Evolutionary conservation across 2,329 filamentous ascomycete species (phyloP), one percentile per base, ranked within the genome.

Genomic region (Arthroderma uncinatum): DNA sequence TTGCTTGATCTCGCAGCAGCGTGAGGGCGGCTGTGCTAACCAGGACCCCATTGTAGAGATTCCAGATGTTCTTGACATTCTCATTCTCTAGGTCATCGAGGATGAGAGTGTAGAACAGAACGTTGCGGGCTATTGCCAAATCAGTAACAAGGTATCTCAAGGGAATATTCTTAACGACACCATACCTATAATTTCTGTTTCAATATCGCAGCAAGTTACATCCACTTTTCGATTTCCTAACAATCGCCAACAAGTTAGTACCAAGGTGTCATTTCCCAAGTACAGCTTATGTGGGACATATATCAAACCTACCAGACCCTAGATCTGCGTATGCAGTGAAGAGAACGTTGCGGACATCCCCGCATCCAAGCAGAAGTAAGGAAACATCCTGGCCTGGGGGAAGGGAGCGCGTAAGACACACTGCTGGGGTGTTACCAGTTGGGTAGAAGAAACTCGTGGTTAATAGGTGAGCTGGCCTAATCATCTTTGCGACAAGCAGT

Each of bases 301-400:
- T n/a, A 16, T 33, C 21, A 16, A 39, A 8, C 33, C 39, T 53
- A 56, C 54, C 50, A 33, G 40, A 56, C 34, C 58, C 47, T 48
- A 59, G 52, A 53, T 80, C 71, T 1, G 67, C 64, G 60, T 78
- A 79, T 1, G 71, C 64, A 0, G 81, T 82, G 62, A 77, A 83
- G 0, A 84, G 67, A 28, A 84, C 73, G 60, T 80, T 79, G 10
- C 80, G 74, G 44, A 78, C 68, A 67, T 84, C 82, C 9, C 79
- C 79, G 57, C 78, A 82, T 1, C 78, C 80, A 2, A 84, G 71
- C 0, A 79, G 71, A 14, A 85, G 71, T 4, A 83, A 67, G 50
- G 74, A 67, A 1, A 73, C 78, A 63, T 78, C 69, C n/a, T 74
- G 60, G 2, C 77, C 79, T 8, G 75, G 75, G 0, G 79, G 77